Evolutionary conservation across 805 yeast genomes (phyloP).

Genomic region (Nakazawaea molendinolei): DNA sequence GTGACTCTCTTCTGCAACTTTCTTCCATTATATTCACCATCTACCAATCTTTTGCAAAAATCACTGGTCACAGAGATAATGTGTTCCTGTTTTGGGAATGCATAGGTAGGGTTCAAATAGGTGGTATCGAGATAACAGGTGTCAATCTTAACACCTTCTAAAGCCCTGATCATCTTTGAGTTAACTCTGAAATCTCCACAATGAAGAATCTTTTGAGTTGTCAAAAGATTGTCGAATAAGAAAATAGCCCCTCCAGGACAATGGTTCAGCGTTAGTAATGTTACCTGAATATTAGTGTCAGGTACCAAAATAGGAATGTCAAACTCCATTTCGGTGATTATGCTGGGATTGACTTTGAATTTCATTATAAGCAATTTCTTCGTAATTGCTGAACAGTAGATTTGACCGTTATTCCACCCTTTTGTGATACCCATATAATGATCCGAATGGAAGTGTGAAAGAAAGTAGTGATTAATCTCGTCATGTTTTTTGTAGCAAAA

Average conservation of each 20-base stretch:
- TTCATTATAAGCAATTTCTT: conserved; percentile 45
- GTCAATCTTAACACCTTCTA: conserved; percentile 34
- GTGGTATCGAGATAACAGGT: conserved; percentile 85
- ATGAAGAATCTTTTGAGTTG: conserved; percentile 45
- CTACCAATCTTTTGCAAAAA: conserved; percentile 37
- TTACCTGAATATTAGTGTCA: conserved; percentile 43
- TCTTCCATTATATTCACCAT: conserved; percentile 20
- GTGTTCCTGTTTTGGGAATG: conserved; percentile 69
- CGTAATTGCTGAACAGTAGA: conserved; percentile 72
- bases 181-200: conserved; percentile 92
- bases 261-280: conserved; percentile 81
- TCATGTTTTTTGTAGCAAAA: conserved; percentile 44
- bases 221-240: conserved; percentile 45
- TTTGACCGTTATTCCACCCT: conserved; percentile 65
- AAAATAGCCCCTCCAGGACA: conserved; percentile 94
- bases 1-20: conserved; percentile 28
- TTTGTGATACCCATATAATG: conserved; percentile 86
- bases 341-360: conserved; percentile 45
- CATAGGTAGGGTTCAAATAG: conserved; percentile 66
- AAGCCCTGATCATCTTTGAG: conserved; percentile 38
- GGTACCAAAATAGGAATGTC: conserved; percentile 31
- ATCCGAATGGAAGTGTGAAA: conserved; percentile 88
- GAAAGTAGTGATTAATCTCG: conserved; percentile 44
- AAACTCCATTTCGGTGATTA: conserved; percentile 34
- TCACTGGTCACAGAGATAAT: conserved; percentile 58